Base-by-base conservation (phyloP, 225 moss, liverwort and hornwort genomes). In the Physcomitrellopsis africana region DNA sequence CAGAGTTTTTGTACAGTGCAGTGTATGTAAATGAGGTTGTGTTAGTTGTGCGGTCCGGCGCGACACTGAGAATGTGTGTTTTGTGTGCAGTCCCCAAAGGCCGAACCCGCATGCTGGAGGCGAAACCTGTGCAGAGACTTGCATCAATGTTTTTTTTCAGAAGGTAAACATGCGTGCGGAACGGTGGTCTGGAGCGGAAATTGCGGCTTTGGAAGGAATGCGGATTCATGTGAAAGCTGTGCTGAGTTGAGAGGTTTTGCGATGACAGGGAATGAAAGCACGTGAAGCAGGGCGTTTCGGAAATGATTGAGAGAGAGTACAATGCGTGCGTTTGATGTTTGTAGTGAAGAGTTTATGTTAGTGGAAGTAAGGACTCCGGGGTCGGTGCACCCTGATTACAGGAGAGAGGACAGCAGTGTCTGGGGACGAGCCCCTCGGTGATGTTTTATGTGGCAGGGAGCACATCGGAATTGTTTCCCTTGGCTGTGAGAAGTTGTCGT, bases 91-190 rank as follows among this genome's bases (percentile, higher is more conserved):
- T 79, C 97, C 97, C 27, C 97, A 95, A 70, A 92, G 92, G 69
- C 93, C 89, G 43, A 93, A 95, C 69, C 93, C 95, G 69, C 84
- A 90, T 51, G 92, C 90, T 63, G 97, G 95, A 80, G 97, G 95
- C 62, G 95, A 99, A 83, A 99, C 97, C 45, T 88, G 85, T 87
- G 97, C 95, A 60, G 97, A 99, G 80, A 88, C 94, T 20, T 89
- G 89, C 18, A 93, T 99, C 23, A 92, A 84, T 74, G 85, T 91
- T 27, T 95, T 95, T 68, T 85, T 92, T 2, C 88, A 88, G 69
- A 99, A 99, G 94, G 97, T 96, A 83, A 64, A 57, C 56, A 74
- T 29, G 57, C 64, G 2, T 12, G 65, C 52, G 72, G 10, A 5
- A 47, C 22, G 52, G 45, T 57, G 62, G 41, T 63, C 8, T 67